Conservation (phyloP, 192 early-diverging fungal genomes). For the Backusella luteola region DNA sequence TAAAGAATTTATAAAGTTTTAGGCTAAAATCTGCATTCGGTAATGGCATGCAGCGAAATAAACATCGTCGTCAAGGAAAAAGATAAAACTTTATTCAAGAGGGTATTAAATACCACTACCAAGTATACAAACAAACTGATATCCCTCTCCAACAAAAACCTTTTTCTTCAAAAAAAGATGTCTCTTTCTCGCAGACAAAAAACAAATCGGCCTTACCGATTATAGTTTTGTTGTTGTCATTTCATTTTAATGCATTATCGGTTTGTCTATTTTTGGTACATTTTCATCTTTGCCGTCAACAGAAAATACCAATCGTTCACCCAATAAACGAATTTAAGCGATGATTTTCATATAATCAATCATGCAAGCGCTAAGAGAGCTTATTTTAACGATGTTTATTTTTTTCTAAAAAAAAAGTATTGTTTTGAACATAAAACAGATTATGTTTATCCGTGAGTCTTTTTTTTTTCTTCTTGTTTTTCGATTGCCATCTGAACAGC, state of each 20-base stretch:
- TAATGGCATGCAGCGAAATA: not conserved
- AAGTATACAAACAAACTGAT: not conserved
- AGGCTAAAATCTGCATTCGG: not conserved
- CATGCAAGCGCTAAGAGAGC: not conserved
- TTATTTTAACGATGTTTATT: not conserved
- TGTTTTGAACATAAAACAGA: not conserved
- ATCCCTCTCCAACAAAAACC: not conserved
- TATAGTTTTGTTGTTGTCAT: not conserved
- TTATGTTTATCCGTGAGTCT: not conserved
- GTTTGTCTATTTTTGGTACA: not conserved
- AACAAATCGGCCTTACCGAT: not conserved
- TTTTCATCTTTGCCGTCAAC: no score
- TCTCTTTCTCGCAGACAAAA: not conserved
- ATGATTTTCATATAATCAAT: slow-evolving; percentile 2
- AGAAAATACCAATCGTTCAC: not conserved
- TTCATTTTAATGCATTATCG: not conserved
- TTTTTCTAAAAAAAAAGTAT: not conserved
- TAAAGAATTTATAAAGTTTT: not conserved
- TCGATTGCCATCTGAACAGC: not conserved
- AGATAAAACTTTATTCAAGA: not conserved
- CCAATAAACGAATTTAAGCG: not conserved
- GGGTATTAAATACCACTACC: not conserved
- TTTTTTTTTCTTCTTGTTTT: not conserved
- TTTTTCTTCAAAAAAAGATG: no score
- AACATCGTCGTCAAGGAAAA: not conserved